phyloP scores from a whole-genome alignment of 2,329 filamentous ascomycete species.

The Aspergillus tamarii region DNA sequence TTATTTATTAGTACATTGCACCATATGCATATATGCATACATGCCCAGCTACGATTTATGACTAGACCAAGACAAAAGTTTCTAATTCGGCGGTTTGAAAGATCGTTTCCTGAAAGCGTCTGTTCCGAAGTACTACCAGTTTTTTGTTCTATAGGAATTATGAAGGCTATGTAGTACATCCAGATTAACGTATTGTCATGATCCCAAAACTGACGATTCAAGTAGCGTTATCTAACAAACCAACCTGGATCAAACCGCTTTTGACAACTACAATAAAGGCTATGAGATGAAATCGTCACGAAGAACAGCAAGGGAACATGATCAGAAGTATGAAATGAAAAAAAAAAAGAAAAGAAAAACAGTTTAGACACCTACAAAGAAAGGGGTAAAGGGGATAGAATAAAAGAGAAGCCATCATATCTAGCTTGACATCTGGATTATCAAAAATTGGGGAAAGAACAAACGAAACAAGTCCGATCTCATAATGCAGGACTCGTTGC shows the following conservation, averaged over 20 bases:
- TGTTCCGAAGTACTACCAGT: not conserved
- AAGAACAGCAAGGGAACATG: constrained; percentile 3
- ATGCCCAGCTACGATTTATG: not conserved
- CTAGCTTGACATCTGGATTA: constrained; percentile 5
- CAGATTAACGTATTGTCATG: not conserved
- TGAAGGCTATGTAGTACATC: not conserved
- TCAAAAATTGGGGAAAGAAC: constrained; percentile 12
- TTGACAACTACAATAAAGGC: constrained; percentile 8
- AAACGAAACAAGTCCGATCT: constrained; percentile 22
- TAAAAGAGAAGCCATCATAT: constrained; percentile 8
- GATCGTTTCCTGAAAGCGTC: not conserved
- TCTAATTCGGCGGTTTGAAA: not conserved
- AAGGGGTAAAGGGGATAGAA: constrained; percentile 3
- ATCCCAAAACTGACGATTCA: not conserved
- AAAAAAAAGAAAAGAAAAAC: not conserved
- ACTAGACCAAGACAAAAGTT: not conserved
- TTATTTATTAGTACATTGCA: not conserved
- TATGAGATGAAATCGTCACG: constrained; percentile 11
- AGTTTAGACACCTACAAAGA: constrained; percentile 14
- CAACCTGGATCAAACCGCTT: not conserved
- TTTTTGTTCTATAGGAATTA: not conserved
- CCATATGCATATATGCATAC: not conserved
- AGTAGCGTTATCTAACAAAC: not conserved
- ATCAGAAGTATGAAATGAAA: constrained; percentile 4
- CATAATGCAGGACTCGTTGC: constrained; percentile 27